Conservation (phyloP, 306 rosid species). For the Cucurbita pepo region DNA sequence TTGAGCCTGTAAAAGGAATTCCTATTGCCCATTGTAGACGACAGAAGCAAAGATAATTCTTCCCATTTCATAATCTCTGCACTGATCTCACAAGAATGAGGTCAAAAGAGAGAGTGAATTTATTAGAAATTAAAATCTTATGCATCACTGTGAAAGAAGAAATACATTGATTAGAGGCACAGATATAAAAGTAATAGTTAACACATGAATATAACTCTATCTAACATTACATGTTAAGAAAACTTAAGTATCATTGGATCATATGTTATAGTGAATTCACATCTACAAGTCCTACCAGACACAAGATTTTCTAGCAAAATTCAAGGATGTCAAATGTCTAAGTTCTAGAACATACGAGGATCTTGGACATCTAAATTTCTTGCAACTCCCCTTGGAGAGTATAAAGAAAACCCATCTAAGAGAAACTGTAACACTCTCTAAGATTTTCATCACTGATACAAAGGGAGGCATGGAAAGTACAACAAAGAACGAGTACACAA, state of each 20-base stretch:
- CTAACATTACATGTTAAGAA: background rate
- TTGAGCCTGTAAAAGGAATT: background rate
- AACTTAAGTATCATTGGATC: background rate
- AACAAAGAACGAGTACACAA: constrained; percentile 5
- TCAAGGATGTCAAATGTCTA: too few species aligned
- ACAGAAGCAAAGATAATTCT: constrained; percentile 20
- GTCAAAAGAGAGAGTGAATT: background rate
- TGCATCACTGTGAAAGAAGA: background rate
- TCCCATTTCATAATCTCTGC: constrained; percentile 18
- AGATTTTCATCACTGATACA: constrained; percentile 13
- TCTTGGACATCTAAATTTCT: background rate
- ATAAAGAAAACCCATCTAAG: background rate
- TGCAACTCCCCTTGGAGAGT: background rate
- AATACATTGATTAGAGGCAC: background rate
- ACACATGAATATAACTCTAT: background rate
- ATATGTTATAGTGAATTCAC: background rate
- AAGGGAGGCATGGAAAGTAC: constrained; percentile 8
- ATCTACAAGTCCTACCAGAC: background rate
- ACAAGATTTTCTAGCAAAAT: too few species aligned
- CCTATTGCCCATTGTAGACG: background rate
- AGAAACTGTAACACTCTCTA: background rate
- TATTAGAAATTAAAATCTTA: background rate
- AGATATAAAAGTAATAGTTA: background rate
- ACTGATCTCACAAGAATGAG: constrained; percentile 1
- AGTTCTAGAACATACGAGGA: background rate